Percentiles rank a stretch among this genome's conserved stretches.
Evolutionary conservation across 2,329 filamentous ascomycete genomes (phyloP).

Genomic region (Colletotrichum spaethianum): DNA sequence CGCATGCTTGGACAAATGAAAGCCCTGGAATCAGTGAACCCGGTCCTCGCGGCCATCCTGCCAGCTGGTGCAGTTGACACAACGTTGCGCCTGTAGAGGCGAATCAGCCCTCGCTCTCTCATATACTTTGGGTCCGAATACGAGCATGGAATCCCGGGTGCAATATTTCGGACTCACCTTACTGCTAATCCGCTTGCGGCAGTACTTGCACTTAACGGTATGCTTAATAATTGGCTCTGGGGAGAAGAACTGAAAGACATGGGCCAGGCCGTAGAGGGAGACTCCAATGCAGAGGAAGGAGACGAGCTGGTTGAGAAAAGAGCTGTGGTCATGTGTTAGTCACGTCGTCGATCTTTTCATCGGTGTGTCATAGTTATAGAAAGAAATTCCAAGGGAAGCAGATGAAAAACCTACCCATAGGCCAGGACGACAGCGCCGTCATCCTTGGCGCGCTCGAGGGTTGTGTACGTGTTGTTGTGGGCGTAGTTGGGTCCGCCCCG

Average conservation of each 20-base stretch:
- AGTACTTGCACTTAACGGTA: slow-evolving; percentile 78
- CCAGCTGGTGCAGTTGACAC: slow-evolving; percentile 67
- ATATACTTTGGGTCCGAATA: not conserved
- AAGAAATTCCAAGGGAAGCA: not conserved
- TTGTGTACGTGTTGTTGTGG: slow-evolving; percentile 74
- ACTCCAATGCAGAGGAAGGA: slow-evolving; percentile 77
- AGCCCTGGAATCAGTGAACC: not conserved
- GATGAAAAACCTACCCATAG: slow-evolving; percentile 69
- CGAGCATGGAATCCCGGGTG: not conserved
- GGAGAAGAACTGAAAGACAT: slow-evolving; percentile 72
- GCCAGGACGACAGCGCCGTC: slow-evolving; percentile 82
- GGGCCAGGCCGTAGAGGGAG: slow-evolving; percentile 75
- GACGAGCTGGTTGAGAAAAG: slow-evolving; percentile 75
- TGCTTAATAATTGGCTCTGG: slow-evolving; percentile 80
- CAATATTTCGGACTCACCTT: slow-evolving; percentile 62
- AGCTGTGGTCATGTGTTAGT: slow-evolving; percentile 51
- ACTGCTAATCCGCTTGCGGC: slow-evolving; percentile 73
- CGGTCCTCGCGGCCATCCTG: slow-evolving; percentile 64
- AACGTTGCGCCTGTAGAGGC: slow-evolving; percentile 56
- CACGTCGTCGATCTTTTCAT: no score
- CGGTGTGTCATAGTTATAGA: no score
- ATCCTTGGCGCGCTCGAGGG: slow-evolving; percentile 75
- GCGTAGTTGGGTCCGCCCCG: slow-evolving; percentile 69
- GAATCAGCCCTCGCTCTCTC: not conserved
- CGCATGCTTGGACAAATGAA: not conserved